Percentiles rank a stretch among this genome's conserved stretches.
Evolutionary conservation across 2,329 filamentous ascomycete species (phyloP).

Genomic region (Daldinia eschscholtzii): DNA sequence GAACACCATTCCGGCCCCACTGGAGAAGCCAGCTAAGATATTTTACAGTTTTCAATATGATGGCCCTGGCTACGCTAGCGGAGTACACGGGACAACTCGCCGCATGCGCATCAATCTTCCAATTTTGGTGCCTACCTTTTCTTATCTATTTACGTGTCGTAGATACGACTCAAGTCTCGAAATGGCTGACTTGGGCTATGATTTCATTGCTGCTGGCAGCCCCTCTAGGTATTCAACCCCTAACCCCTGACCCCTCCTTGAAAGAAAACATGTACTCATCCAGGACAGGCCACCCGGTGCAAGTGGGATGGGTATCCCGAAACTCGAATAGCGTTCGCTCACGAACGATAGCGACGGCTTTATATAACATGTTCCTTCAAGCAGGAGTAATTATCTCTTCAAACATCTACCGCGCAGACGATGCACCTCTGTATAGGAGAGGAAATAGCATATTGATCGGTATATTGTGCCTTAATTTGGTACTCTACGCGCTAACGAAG

Average conservation of each 20-base stretch:
- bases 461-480: slow-evolving; percentile 63
- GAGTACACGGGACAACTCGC: slow-evolving; percentile 64
- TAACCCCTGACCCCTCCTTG: not conserved
- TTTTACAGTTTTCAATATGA: slow-evolving; percentile 53
- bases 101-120: slow-evolving; percentile 61
- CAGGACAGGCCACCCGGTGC: slow-evolving; percentile 45
- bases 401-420: slow-evolving; percentile 65
- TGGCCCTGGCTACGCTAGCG: slow-evolving; percentile 55
- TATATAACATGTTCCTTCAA: slow-evolving; percentile 65
- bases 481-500: slow-evolving; percentile 63
- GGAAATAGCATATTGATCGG: slow-evolving; percentile 68
- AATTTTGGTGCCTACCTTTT: slow-evolving; percentile 73
- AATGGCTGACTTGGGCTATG: slow-evolving; percentile 59
- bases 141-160: slow-evolving; percentile 64
- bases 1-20: not conserved
- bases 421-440: slow-evolving; percentile 65
- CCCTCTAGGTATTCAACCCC: slow-evolving; percentile 54
- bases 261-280: slow-evolving; percentile 18
- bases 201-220: slow-evolving; percentile 59
- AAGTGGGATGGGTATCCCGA: slow-evolving; percentile 57
- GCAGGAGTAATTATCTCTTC: slow-evolving; percentile 52
- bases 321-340: slow-evolving; percentile 71
- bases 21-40: slow-evolving; percentile 6
- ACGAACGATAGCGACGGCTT: slow-evolving; percentile 66
- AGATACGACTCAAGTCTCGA: slow-evolving; percentile 55